A percentile compares a stretch with the other conserved stretches of the same genome.
Evolutionary conservation across 768 basidiomycete genomes (phyloP).

Genomic region (Boletus pseudo-olivaceus): DNA sequence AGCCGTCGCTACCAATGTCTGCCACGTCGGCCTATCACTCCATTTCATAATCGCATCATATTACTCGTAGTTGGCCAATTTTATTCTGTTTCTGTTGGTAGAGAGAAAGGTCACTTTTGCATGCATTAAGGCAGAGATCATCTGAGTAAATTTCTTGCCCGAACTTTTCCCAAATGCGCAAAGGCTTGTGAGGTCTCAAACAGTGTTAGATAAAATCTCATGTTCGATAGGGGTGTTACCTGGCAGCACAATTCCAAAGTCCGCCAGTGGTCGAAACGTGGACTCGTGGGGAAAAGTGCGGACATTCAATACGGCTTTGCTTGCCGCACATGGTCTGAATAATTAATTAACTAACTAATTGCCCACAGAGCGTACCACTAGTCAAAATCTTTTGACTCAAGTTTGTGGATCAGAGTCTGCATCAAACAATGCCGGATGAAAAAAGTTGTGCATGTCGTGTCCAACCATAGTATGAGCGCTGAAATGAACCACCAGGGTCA

Average conservation of each 20-base stretch:
- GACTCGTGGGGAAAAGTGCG: not conserved
- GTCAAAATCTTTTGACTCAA: too few relatives aligned
- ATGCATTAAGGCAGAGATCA: not conserved
- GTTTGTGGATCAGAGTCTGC: not conserved
- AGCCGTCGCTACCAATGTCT: slow-evolving; percentile 13
- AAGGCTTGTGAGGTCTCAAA: not conserved
- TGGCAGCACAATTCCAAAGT: not conserved
- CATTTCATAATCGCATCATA: slow-evolving; percentile 9
- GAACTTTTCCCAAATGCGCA: not conserved
- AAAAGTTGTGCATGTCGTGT: not conserved
- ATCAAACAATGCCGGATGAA: not conserved
- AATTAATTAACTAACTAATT: too few relatives aligned
- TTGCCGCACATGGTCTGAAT: not conserved
- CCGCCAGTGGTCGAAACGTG: not conserved
- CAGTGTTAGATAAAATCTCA: too few relatives aligned
- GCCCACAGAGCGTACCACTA: too few relatives aligned
- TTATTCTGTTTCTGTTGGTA: not conserved
- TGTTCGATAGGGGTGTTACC: not conserved
- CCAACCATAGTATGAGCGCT: not conserved
- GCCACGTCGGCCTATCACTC: slow-evolving; percentile 7
- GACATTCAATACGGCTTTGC: not conserved
- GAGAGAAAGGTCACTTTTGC: not conserved
- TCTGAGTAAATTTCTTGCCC: not conserved
- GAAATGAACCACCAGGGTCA: not conserved
- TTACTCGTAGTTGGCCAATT: not conserved